Evolutionary conservation across 2,329 filamentous ascomycete genomes (phyloP).

Genomic region (Nigrospora sphaerica): DNA sequence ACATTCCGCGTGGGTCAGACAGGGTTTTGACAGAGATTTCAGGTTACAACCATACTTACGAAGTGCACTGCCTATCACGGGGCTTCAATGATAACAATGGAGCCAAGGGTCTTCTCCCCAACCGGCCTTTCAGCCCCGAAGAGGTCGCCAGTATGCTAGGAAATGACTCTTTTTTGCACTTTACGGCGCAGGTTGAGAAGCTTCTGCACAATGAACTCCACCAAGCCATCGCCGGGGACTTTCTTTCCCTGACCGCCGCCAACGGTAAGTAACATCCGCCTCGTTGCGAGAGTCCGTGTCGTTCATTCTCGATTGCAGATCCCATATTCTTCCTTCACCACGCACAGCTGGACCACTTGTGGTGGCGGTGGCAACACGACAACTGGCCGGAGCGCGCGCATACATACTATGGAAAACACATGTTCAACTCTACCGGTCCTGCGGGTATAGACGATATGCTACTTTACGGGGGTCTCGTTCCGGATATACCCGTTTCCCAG

Average conservation of each 20-base stretch:
- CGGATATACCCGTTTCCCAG: not conserved
- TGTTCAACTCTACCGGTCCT: not conserved
- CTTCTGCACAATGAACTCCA: not conserved
- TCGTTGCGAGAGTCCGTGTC: rapidly evolving
- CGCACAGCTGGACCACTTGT: not conserved
- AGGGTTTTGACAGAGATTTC: not conserved
- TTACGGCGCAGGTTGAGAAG: not conserved
- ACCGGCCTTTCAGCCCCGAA: not conserved
- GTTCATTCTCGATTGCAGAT: not conserved
- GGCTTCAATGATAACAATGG: not conserved
- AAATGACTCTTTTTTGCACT: not conserved
- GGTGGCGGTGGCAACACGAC: not conserved
- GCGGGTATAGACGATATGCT: not conserved
- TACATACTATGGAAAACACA: not conserved
- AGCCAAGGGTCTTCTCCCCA: not conserved
- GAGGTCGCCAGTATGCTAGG: not conserved
- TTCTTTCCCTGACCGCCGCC: not conserved
- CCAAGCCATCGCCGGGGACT: not conserved
- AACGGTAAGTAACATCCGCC: not conserved
- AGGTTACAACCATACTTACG: not conserved
- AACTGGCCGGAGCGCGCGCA: not conserved
- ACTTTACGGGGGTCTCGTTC: not conserved
- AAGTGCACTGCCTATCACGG: not conserved
- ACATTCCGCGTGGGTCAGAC: not conserved
- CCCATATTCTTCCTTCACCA: not conserved